Evolutionary conservation across 345 rosid genomes (phyloP).

Genomic region (Fremontodendron californicum): DNA sequence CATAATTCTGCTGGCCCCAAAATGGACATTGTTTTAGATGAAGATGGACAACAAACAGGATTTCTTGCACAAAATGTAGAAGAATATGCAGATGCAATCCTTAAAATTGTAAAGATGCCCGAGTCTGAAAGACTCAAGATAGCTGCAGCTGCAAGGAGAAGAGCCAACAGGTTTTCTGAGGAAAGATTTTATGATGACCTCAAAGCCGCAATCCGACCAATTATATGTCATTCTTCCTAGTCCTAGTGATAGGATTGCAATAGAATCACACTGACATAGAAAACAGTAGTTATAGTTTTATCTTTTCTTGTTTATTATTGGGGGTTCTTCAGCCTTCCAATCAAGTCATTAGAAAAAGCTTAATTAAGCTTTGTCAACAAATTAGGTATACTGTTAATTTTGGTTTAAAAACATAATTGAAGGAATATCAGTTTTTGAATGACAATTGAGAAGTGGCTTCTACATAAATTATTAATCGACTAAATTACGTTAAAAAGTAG

Average conservation of each 20-base stretch:
- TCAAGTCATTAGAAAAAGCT: not conserved
- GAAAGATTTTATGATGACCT: constrained; percentile 67
- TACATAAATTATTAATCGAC: too few relatives aligned
- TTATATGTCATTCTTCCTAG: constrained; percentile 24
- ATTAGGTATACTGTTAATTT: not conserved
- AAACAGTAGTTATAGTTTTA: constrained; percentile 9
- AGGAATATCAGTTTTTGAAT: not conserved
- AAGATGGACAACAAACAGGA: constrained; percentile 77
- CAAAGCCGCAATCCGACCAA: constrained; percentile 56
- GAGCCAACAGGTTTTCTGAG: constrained; percentile 71
- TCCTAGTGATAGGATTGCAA: constrained; percentile 15
- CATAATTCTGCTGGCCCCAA: constrained; percentile 92
- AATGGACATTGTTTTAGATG: constrained; percentile 91
- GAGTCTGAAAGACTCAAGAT: constrained; percentile 62
- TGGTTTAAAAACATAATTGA: not conserved
- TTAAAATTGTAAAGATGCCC: constrained; percentile 52
- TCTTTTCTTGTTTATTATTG: not conserved
- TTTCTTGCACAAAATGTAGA: constrained; percentile 70
- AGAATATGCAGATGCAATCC: constrained; percentile 72
- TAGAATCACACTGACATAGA: constrained; percentile 5
- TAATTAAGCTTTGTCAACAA: not conserved
- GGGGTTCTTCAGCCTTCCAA: not conserved
- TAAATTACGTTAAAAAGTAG: too few relatives aligned
- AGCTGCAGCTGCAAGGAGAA: constrained; percentile 70
- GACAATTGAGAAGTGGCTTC: not conserved